A percentile compares a stretch with the other conserved stretches of the same genome.
These are phyloP conservation scores for Fusarium pseudograminearum DNA, from an alignment of 2,329 filamentous ascomycete genomes.

Conservation along the genomic window DNA sequence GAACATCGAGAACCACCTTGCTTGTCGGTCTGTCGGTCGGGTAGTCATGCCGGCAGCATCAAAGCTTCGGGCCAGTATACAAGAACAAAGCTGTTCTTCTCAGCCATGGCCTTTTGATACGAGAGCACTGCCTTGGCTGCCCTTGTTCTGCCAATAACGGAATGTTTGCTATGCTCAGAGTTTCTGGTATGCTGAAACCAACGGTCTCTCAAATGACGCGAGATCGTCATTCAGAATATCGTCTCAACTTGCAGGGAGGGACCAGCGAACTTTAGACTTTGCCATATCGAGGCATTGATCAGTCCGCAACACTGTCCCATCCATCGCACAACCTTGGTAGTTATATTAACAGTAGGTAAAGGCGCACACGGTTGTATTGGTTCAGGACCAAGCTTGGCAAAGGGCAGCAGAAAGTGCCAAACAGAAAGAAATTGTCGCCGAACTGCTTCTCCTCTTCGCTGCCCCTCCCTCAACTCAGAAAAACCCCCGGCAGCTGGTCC, in stretches of 20 bases:
- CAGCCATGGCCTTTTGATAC: neutral
- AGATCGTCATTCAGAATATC: slow-evolving; percentile 24
- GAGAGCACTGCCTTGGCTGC: slow-evolving; percentile 6
- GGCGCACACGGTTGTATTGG: neutral
- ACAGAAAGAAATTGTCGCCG: slow-evolving; percentile 8
- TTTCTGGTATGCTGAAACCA: slow-evolving; percentile 8
- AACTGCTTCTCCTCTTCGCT: slow-evolving; percentile 11
- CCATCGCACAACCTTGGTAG: neutral
- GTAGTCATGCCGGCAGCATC: neutral
- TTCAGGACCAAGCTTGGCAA: slow-evolving; percentile 2
- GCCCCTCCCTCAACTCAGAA: slow-evolving; percentile 15
- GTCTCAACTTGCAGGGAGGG: slow-evolving; percentile 7
- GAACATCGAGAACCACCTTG: slow-evolving; percentile 6
- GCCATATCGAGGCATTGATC: neutral
- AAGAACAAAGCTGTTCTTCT: neutral
- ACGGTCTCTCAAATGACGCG: slow-evolving; percentile 2
- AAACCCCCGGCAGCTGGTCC: slow-evolving; percentile 15
- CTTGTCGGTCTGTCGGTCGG: neutral
- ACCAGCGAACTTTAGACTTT: neutral
- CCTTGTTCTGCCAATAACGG: slow-evolving; percentile 14
- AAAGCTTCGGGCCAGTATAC: neutral
- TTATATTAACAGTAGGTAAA: neutral
- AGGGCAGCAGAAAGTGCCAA: neutral
- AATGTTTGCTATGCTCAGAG: neutral
- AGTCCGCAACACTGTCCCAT: neutral